Base-by-base conservation (phyloP, 768 basidiomycete species). In the Phanerodontia chrysosporium region DNA sequence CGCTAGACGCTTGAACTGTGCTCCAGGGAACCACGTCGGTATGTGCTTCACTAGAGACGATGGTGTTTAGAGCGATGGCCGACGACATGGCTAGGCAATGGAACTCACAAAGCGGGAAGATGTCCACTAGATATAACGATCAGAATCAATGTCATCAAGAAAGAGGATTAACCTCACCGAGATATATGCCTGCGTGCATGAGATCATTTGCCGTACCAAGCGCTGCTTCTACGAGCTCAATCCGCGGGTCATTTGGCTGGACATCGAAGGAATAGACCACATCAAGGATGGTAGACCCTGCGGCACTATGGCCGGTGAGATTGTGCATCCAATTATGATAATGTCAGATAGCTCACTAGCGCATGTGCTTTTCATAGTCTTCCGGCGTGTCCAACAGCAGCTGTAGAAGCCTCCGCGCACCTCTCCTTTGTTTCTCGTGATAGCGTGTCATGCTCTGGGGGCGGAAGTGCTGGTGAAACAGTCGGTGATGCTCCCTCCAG, bases 11-110 rank as follows among this genome's bases (percentile, higher is more conserved):
- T 53, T 53, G 32, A 53, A 53, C 18, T 24, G 13, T 16, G 52
- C 52, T 1, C 52, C 52, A 1, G 52, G 52, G n/a, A 53, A 45
- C 66, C 86, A 90, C 45, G 67, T 66, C 0, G 90, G 90, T 24
- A 90, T 64, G 63, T 82, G 67, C 65, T 78, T 42, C 39, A 42
- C 39, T 42, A 42, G 13, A 13, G 32, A 7, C 32, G 13, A 35
- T 13, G 32, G 6, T 6, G 32, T 13, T 35, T 13, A 7, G 13
- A 35, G 32, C 13, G 13, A 35, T 13, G 13, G 32, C 13, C 32
- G 32, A 8, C 12, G 16, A 27, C n/a, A n/a, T n/a, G n/a, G 32
- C 32, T 46, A 21, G 7, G 21, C 27, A 8, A 14, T 12, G 29
- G 27, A 13, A 49, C 55, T 1, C 30, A 57, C 55, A 48, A 25